Conservation (phyloP, 2,329 filamentous ascomycete species). For the Neopestalotiopsis clavispora region DNA sequence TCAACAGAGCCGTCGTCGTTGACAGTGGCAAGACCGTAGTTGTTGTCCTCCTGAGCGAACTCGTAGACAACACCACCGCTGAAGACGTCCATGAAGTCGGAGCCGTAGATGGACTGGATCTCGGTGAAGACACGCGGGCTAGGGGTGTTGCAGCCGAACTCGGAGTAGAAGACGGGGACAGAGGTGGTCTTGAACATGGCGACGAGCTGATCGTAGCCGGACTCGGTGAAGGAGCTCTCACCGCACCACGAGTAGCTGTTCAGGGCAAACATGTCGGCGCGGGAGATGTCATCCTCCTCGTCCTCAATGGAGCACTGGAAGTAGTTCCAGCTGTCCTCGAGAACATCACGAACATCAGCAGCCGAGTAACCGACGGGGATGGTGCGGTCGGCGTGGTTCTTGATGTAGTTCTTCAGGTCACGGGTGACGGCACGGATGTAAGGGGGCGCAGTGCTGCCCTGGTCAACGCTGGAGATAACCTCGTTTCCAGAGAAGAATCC, state of each 20-base stretch:
- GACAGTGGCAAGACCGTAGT: slow-evolving; percentile 69
- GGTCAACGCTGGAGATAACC: slow-evolving; percentile 62
- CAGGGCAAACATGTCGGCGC: slow-evolving; percentile 76
- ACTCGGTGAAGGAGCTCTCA: slow-evolving; percentile 64
- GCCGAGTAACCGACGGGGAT: slow-evolving; percentile 84
- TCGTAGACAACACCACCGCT: slow-evolving; percentile 84
- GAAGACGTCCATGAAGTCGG: slow-evolving; percentile 70
- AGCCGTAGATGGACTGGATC: slow-evolving; percentile 72
- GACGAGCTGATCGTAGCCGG: slow-evolving; percentile 68
- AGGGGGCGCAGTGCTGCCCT: slow-evolving; percentile 66
- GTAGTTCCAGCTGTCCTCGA: slow-evolving; percentile 78
- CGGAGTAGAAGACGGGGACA: slow-evolving; percentile 82
- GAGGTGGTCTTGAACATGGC: slow-evolving; percentile 67
- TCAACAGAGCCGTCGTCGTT: slow-evolving; percentile 60
- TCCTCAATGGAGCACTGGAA: slow-evolving; percentile 68
- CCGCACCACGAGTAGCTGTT: slow-evolving; percentile 80
- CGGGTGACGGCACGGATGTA: slow-evolving; percentile 78
- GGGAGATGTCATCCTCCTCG: slow-evolving; percentile 62
- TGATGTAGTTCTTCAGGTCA: slow-evolving; percentile 82
- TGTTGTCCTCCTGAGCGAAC: slow-evolving; percentile 73
- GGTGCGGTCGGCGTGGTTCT: slow-evolving; percentile 67
- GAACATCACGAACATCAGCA: slow-evolving; percentile 75
- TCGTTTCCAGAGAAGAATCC: slow-evolving; percentile 49
- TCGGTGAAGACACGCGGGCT: slow-evolving; percentile 78
- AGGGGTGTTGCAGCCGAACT: slow-evolving; percentile 78